Conservation (phyloP, 2,329 filamentous ascomycete genomes). For the Cladophialophora psammophila region DNA sequence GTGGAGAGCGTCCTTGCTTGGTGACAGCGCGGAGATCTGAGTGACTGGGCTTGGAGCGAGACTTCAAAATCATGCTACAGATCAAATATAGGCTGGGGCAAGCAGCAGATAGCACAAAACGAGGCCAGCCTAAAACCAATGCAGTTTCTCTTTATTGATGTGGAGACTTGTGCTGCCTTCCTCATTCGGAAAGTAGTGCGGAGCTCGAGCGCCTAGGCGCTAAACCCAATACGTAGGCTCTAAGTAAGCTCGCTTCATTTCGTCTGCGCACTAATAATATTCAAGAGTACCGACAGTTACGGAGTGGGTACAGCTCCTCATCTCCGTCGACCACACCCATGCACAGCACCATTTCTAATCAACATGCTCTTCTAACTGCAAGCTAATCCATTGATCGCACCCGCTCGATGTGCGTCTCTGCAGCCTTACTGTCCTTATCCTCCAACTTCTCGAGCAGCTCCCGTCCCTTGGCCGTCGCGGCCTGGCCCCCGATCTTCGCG, state of each 20-base stretch:
- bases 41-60: background rate
- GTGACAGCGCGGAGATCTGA: background rate
- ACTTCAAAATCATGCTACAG: background rate
- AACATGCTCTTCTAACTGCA: background rate
- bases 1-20: background rate
- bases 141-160: background rate
- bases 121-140: background rate
- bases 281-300: too few species aligned
- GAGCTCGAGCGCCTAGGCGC: background rate
- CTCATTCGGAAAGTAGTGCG: background rate
- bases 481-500: slow-evolving; percentile 20
- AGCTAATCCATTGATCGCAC: slow-evolving; percentile 3
- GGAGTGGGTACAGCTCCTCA: too few species aligned
- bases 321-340: background rate
- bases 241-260: background rate
- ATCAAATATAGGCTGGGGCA: background rate
- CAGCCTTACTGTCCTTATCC: slow-evolving; percentile 11
- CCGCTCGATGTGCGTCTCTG: slow-evolving; percentile 12
- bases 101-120: background rate
- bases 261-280: background rate
- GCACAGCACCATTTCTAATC: background rate
- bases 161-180: background rate
- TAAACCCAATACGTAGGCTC: background rate
- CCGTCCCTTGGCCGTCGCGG: slow-evolving; percentile 18
- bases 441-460: slow-evolving; percentile 19